Evolutionary conservation across 208 protist species (phyloP).

Genomic region (Leishmania braziliensis): DNA sequence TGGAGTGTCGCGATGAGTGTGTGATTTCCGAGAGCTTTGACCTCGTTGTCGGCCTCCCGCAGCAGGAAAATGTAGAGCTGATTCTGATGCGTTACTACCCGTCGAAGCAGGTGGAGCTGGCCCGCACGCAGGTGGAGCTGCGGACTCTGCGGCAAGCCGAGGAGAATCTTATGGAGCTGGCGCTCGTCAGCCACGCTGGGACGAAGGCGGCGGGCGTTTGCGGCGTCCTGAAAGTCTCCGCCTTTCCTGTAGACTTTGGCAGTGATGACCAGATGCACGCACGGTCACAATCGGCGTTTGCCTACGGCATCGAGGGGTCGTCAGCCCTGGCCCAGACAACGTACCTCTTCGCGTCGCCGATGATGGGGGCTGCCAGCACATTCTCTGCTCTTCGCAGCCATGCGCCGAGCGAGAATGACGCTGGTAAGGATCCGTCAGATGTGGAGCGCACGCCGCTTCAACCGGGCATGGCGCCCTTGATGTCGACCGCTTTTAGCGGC

Average conservation of each 20-base stretch:
- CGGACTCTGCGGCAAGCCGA: constrained; percentile 29
- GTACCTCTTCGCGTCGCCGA: constrained; percentile 12
- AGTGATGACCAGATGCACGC: neutral
- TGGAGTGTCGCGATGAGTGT: constrained; percentile 47
- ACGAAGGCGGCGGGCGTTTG: constrained; percentile 43
- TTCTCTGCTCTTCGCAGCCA: neutral
- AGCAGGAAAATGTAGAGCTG: constrained; percentile 65
- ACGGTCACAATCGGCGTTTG: constrained; percentile 22
- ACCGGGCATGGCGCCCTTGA: neutral
- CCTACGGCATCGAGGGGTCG: constrained; percentile 23
- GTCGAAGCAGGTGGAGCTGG: constrained; percentile 42
- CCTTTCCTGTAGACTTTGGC: constrained; percentile 53
- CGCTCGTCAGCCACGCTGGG: constrained; percentile 47
- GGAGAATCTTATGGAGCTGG: constrained; percentile 45
- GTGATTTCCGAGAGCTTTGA: constrained; percentile 71
- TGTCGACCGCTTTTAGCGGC: neutral
- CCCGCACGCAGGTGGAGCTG: constrained; percentile 58
- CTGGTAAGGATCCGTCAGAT: neutral
- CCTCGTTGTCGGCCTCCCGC: constrained; percentile 63
- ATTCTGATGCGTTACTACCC: constrained; percentile 51
- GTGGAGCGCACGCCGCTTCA: neutral
- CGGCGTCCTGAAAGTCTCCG: constrained; percentile 51
- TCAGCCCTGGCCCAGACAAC: constrained; percentile 15
- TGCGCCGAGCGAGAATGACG: neutral
- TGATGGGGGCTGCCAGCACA: neutral